Conservation (phyloP, 441 rosid genomes). For the Melastoma candidum region DNA sequence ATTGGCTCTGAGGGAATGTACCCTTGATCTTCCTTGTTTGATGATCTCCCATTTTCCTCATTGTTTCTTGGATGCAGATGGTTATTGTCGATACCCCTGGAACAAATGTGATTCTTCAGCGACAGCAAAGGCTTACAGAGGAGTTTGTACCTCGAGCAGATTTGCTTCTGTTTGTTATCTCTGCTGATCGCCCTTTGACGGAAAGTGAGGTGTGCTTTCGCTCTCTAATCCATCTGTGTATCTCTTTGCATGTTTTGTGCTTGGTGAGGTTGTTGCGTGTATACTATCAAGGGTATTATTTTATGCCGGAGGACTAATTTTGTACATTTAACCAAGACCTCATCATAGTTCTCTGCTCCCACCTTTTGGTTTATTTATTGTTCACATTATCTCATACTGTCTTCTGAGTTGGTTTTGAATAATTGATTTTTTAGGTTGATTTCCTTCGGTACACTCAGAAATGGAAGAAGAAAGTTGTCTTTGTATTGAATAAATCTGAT, state of each 20-base stretch:
- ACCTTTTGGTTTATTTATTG: too few species aligned
- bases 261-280: constrained; percentile 1
- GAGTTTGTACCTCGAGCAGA: constrained; percentile 94
- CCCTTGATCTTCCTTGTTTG: too few species aligned
- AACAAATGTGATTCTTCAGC: constrained; percentile 91
- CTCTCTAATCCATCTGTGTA: background rate
- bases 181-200: constrained; percentile 93
- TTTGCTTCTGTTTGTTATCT: constrained; percentile 85
- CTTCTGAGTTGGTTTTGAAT: background rate
- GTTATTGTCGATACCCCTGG: constrained; percentile 90
- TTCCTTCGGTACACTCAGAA: constrained; percentile 89
- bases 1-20: too few species aligned
- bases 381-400: too few species aligned
- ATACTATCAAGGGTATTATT: too few species aligned
- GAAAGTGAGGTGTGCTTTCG: constrained; percentile 70
- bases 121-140: constrained; percentile 92
- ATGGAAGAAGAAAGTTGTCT: constrained; percentile 91
- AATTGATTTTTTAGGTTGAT: constrained; percentile 44
- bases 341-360: too few species aligned
- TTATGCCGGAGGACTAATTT: too few species aligned
- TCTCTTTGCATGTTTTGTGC: constrained; percentile 11
- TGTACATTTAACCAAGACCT: too few species aligned
- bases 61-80: constrained; percentile 45
- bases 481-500: constrained; percentile 84
- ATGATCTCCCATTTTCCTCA: constrained; percentile 5